Percentiles rank a stretch among this genome's conserved stretches.
Conservation (phyloP, 768 basidiomycete species). For the Serendipita sp. region DNA sequence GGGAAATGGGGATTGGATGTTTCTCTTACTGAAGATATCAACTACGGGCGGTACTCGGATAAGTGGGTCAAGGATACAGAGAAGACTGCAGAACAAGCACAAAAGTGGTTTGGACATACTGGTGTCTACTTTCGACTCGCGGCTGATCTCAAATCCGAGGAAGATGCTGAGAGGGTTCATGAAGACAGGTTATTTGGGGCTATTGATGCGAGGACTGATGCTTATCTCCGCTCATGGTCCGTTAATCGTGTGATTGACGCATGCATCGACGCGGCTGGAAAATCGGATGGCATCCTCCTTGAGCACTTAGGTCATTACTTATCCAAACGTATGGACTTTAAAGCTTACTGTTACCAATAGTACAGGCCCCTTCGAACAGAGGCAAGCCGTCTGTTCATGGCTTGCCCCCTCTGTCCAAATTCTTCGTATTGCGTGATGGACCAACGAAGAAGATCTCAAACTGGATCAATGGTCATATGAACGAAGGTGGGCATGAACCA, state of each 20-base stretch:
- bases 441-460: background rate
- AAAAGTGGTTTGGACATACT: background rate
- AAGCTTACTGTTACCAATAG: background rate
- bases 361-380: background rate
- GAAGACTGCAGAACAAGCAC: background rate
- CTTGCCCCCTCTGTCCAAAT: background rate
- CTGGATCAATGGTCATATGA: background rate
- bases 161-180: background rate
- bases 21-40: background rate
- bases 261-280: background rate
- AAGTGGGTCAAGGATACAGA: background rate
- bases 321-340: background rate
- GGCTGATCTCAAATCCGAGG: background rate
- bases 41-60: background rate
- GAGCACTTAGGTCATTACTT: background rate
- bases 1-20: background rate
- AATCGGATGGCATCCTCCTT: background rate
- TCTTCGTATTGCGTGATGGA: background rate
- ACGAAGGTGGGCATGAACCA: background rate
- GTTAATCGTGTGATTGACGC: background rate
- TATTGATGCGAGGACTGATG: background rate
- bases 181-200: background rate
- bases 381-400: background rate
- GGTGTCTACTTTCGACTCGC: background rate
- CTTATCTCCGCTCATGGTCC: background rate